Evolutionary conservation across 495 filamentous ascomycete species (phyloP), one percentile per base, ranked within the genome.

Genomic region (Cryomyces minteri): DNA sequence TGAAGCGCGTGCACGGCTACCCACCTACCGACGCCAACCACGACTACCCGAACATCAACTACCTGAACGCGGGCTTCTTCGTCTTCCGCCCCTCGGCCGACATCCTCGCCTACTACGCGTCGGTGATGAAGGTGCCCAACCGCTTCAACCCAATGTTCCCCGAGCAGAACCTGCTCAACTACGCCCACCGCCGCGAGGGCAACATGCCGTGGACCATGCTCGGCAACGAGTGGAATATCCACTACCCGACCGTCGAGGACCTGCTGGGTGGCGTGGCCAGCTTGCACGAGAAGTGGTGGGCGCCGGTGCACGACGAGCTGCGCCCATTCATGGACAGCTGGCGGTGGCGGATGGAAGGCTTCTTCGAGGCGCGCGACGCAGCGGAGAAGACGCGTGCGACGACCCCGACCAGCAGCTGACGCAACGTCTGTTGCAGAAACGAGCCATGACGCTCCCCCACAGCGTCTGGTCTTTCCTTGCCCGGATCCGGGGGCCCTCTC

Each of bases 201-300:
- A 14, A 5, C 18, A 46, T 46, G 37, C 44, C 44, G 4, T 46
- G 44, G 44, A 31, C 18, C 4, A 33, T 7, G 34, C 10, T 46
- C 2, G 5, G 34, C 25, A 36, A 2, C 11, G 4, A 4, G 44
- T 46, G 44, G 44, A 46, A 43, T 31, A 43, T 46, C 18, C 18
- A 25, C 33, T 62, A 57, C 51, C 61, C 66, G 29, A 66, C 43
- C 8, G 29, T 53, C 48, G 53, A 52, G 32, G 68, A 69, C 47
- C 48, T 59, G 4, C 49, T 62, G 18, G 18, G 18, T 25, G 18
- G 18, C 1, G 18, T 25, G 1, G 18, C 18, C 2, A 25, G 18
- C 2, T 2, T 25, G 18, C 18, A 25, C 2, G 18, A 25, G 1
- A 25, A 25, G 18, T 25, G 18, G 18, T 25, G 18, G 18, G 45